These are phyloP conservation scores for Pseudocercospora ulei DNA, from an alignment of 2,329 filamentous ascomycete genomes.

Conservation along the genomic window DNA sequence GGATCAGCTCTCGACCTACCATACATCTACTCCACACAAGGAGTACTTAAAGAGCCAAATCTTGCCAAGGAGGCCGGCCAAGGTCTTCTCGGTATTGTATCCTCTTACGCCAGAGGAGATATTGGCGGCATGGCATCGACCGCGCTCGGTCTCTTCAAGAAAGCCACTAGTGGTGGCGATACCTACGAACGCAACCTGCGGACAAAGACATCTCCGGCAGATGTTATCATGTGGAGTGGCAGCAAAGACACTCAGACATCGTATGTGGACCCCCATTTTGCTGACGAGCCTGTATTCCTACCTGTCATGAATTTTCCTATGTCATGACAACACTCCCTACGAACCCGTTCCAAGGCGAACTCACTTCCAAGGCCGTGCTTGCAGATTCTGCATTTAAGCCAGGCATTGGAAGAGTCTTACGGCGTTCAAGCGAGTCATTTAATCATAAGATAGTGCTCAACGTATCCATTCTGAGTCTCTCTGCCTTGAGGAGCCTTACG, in stretches of 20 bases:
- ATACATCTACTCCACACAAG: slow-evolving; percentile 71
- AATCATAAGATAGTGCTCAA: slow-evolving; percentile 20
- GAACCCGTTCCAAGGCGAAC: slow-evolving; percentile 3
- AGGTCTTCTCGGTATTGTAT: slow-evolving; percentile 61
- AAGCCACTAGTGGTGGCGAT: slow-evolving; percentile 68
- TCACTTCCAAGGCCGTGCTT: slow-evolving; percentile 10
- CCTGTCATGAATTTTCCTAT: slow-evolving; percentile 3
- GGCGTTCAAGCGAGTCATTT: slow-evolving; percentile 16
- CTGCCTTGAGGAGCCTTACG: slow-evolving; percentile 23
- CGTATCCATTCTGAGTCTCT: slow-evolving; percentile 22
- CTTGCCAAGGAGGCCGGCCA: slow-evolving; percentile 68
- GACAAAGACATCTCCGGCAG: slow-evolving; percentile 87
- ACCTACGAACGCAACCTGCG: slow-evolving; percentile 69
- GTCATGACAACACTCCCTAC: slow-evolving; percentile 2
- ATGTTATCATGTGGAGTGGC: slow-evolving; percentile 96
- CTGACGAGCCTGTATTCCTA: slow-evolving; percentile 17
- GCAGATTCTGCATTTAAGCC: slow-evolving; percentile 20
- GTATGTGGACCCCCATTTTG: slow-evolving; percentile 46
- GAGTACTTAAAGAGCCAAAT: slow-evolving; percentile 71
- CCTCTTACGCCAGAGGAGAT: slow-evolving; percentile 73
- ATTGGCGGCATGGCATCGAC: slow-evolving; percentile 69
- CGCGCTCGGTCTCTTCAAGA: slow-evolving; percentile 78
- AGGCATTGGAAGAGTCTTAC: slow-evolving; percentile 23
- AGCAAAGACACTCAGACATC: slow-evolving; percentile 93
- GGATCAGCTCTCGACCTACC: slow-evolving; percentile 67